Evolutionary conservation across 179 eudicot species (phyloP).

Genomic region (Silene noctiflora): DNA sequence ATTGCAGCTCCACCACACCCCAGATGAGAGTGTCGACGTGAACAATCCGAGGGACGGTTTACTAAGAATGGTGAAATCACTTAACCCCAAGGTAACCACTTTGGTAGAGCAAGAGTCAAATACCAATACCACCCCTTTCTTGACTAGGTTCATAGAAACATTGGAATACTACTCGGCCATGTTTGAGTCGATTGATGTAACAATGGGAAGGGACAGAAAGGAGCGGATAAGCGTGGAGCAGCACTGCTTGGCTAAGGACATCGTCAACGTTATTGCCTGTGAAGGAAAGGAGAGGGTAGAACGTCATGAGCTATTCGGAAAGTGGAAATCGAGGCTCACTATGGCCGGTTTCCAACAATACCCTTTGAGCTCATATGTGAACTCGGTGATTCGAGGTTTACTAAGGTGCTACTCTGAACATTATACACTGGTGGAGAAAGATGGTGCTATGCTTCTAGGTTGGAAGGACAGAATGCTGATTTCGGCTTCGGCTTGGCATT

Average conservation of each 20-base stretch:
- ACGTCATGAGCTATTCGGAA: constrained; percentile 80
- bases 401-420: constrained; percentile 65
- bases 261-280: constrained; percentile 77
- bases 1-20: constrained; percentile 81
- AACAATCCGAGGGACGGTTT: constrained; percentile 77
- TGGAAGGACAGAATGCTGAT: constrained; percentile 79
- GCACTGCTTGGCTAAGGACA: constrained; percentile 82
- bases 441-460: constrained; percentile 84
- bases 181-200: constrained; percentile 86
- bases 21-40: constrained; percentile 93
- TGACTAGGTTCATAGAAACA: constrained; percentile 61
- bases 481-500: constrained; percentile 94
- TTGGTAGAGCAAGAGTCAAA: constrained; percentile 89
- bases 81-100: constrained; percentile 72
- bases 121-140: constrained; percentile 72
- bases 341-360: constrained; percentile 85
- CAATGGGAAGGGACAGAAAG: constrained; percentile 59
- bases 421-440: constrained; percentile 72
- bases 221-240: constrained; percentile 81
- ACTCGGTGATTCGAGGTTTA: constrained; percentile 61
- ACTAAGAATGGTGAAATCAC: constrained; percentile 78
- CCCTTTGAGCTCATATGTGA: constrained; percentile 72
- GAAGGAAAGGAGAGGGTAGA: constrained; percentile 89
- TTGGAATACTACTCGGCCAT: constrained; percentile 74
- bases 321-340: constrained; percentile 79